phyloP scores from a whole-genome alignment of 768 basidiomycete species.

The Steccherinum ochraceum region DNA sequence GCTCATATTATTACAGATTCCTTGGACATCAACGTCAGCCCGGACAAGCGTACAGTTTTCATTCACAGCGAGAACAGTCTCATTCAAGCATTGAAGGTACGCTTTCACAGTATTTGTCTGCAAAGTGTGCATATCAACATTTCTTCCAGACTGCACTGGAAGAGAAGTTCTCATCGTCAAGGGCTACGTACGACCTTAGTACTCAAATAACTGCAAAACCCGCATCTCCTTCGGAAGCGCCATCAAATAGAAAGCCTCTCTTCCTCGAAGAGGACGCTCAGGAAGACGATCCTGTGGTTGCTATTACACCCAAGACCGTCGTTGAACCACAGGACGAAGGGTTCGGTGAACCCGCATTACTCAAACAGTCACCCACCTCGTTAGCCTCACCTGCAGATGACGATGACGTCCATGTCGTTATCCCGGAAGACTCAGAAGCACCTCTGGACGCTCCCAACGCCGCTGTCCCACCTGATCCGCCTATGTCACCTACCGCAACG shows the following conservation, averaged over 20 bases:
- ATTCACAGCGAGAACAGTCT: constrained; percentile 83
- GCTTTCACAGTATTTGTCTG: constrained; percentile 4
- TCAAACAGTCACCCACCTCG: not conserved
- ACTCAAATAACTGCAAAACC: constrained; percentile 4
- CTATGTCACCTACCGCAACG: not conserved
- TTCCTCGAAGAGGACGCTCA: constrained; percentile 17
- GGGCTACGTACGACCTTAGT: constrained; percentile 68
- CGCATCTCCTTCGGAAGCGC: not conserved
- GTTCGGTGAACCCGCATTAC: not conserved
- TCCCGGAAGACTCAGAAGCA: too few species aligned
- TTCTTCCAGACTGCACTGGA: constrained; percentile 58
- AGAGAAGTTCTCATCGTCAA: constrained; percentile 53
- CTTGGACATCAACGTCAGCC: constrained; percentile 91
- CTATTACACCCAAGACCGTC: not conserved
- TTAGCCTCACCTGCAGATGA: too few species aligned
- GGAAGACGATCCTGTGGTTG: not conserved
- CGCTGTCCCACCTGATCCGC: too few species aligned
- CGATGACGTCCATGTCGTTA: too few species aligned
- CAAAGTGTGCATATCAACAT: constrained; percentile 1
- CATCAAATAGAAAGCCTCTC: constrained; percentile 9
- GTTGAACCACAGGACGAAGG: not conserved
- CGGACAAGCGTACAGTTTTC: constrained; percentile 95
- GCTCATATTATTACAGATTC: constrained; percentile 38
- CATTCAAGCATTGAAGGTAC: constrained; percentile 71
- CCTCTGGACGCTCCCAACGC: too few species aligned